Percentiles rank a stretch among this genome's conserved stretches.
These are phyloP conservation scores for Penicillium fuscoglaucum DNA, from an alignment of 2,329 filamentous ascomycete genomes.

Conservation along the genomic window DNA sequence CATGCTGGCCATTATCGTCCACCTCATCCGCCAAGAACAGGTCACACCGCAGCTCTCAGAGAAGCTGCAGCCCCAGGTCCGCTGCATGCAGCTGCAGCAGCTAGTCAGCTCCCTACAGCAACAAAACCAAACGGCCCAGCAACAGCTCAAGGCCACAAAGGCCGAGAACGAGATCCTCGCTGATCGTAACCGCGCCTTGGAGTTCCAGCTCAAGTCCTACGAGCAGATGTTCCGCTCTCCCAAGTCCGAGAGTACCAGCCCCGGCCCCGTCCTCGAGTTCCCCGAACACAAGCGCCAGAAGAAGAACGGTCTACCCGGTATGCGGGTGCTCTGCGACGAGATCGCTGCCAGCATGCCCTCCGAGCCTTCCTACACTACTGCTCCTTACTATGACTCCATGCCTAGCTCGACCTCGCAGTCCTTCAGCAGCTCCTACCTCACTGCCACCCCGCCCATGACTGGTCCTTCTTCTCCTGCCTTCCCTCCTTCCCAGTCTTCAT, in stretches of 20 bases:
- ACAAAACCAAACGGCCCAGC: conserved; percentile 38
- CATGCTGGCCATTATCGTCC: conserved; percentile 39
- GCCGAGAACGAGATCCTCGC: conserved; percentile 38
- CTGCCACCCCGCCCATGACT: conserved; percentile 36
- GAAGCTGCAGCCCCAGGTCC: conserved; percentile 40
- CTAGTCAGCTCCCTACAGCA: conserved; percentile 37
- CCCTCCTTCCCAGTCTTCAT: conserved; percentile 23
- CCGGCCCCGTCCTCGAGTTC: conserved; percentile 28
- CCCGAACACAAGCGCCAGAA: conserved; percentile 35
- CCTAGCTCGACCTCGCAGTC: conserved; percentile 30
- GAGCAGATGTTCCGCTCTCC: conserved; percentile 42
- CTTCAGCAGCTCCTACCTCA: conserved; percentile 34
- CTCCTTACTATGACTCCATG: conserved; percentile 23
- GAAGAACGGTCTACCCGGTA: conserved; percentile 33
- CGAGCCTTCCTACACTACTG: conserved; percentile 20
- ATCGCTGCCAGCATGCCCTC: conserved; percentile 28
- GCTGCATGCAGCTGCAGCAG: conserved; percentile 43
- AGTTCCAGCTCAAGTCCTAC: conserved; percentile 42
- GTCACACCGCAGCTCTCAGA: conserved; percentile 39
- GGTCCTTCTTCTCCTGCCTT: conserved; percentile 40
- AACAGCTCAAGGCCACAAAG: conserved; percentile 37
- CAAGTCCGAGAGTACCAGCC: conserved; percentile 34
- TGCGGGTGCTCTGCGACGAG: conserved; percentile 40
- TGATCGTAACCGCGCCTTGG: conserved; percentile 39
- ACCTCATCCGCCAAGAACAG: conserved; percentile 39